A percentile compares a stretch with the other conserved stretches of the same genome.
Evolutionary conservation across 1,139 yeast genomes (phyloP).

Genomic region (Casaregolazyma suthepensis): DNA sequence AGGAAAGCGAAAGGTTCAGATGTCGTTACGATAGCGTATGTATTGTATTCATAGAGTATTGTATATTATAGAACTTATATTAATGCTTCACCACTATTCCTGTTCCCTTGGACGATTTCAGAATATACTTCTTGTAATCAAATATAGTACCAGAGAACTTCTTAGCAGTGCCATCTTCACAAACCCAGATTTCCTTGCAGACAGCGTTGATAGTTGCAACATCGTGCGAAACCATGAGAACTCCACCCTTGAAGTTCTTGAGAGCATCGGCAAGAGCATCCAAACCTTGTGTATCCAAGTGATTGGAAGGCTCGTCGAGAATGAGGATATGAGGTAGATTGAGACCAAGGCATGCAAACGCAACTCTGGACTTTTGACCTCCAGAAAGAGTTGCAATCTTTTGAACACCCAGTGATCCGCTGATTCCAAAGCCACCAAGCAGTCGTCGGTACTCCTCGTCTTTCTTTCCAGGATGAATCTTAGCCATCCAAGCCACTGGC

Average conservation of each 20-base stretch:
- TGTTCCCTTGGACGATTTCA: slow-evolving; percentile 65
- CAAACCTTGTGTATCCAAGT: slow-evolving; percentile 95
- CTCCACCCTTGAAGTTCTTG: slow-evolving; percentile 86
- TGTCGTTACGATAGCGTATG: slow-evolving; percentile 33
- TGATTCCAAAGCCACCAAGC: slow-evolving; percentile 93
- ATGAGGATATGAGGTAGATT: slow-evolving; percentile 87
- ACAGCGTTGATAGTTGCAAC: slow-evolving; percentile 82
- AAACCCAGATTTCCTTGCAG: slow-evolving; percentile 92
- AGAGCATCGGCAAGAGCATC: slow-evolving; percentile 92
- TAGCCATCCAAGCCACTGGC: slow-evolving; percentile 94
- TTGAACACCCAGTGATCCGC: slow-evolving; percentile 89
- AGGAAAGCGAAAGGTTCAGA: slow-evolving; percentile 89
- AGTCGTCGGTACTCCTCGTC: slow-evolving; percentile 98
- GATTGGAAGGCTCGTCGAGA: slow-evolving; percentile 97
- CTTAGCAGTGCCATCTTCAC: slow-evolving; percentile 75
- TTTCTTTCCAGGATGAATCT: slow-evolving; percentile 82
- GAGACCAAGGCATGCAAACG: slow-evolving; percentile 91
- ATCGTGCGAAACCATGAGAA: slow-evolving; percentile 96
- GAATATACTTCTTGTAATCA: slow-evolving; percentile 84
- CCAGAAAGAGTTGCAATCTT: slow-evolving; percentile 88
- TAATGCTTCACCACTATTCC: slow-evolving; percentile 88
- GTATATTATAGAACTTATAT: not conserved
- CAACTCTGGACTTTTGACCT: slow-evolving; percentile 98
- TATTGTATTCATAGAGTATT: too few relatives aligned
- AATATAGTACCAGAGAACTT: slow-evolving; percentile 79